phyloP scores from a whole-genome alignment of 371 early-diverging fungal species.

The Mucor saturninus region DNA sequence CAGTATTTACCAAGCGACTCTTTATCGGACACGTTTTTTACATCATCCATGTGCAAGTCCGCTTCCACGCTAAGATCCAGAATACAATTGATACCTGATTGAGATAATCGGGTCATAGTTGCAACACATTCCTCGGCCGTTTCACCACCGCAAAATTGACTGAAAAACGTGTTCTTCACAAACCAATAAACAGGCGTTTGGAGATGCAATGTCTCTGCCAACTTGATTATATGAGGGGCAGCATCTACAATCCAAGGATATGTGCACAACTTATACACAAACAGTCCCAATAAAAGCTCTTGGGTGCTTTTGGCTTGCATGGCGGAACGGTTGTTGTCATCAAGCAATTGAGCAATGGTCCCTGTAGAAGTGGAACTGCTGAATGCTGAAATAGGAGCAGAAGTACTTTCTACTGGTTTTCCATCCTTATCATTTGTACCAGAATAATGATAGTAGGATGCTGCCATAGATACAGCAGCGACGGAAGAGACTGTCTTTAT shows the following conservation, averaged over 20 bases:
- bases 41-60: slow-evolving; percentile 63
- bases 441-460: slow-evolving; percentile 3
- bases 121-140: slow-evolving; percentile 76
- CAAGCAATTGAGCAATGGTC: slow-evolving; percentile 34
- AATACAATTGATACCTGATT: slow-evolving; percentile 78
- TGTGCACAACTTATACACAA: slow-evolving; percentile 47
- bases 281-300: slow-evolving; percentile 38
- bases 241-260: slow-evolving; percentile 47
- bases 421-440: background rate
- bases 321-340: slow-evolving; percentile 53
- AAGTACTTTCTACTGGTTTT: background rate
- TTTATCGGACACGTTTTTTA: slow-evolving; percentile 28
- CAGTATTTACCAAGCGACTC: slow-evolving; percentile 16
- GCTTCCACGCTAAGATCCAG: slow-evolving; percentile 87
- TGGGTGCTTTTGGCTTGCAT: slow-evolving; percentile 53
- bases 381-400: slow-evolving; percentile 37
- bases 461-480: slow-evolving; percentile 10
- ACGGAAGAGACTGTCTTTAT: slow-evolving; percentile 5
- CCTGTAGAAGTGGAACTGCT: slow-evolving; percentile 32
- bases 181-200: slow-evolving; percentile 66
- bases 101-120: slow-evolving; percentile 72
- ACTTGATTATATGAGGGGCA: slow-evolving; percentile 51
- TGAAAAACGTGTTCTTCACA: slow-evolving; percentile 86
- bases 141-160: slow-evolving; percentile 94
- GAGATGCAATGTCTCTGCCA: slow-evolving; percentile 65